Evolutionary conservation across 768 basidiomycete species (phyloP).

Genomic region (Phallus indusiatus): DNA sequence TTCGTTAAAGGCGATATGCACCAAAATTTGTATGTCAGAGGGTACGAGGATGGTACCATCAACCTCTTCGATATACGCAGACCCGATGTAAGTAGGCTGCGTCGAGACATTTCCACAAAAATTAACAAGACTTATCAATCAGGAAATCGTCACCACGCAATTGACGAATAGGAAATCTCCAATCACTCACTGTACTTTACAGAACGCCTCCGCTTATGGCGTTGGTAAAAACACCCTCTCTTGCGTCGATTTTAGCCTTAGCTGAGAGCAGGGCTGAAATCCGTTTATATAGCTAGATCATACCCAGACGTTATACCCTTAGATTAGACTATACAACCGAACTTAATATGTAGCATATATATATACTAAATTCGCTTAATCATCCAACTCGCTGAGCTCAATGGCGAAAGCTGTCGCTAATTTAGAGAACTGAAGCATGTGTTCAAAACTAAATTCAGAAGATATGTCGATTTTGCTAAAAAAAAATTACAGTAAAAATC

Average conservation of each 20-base stretch:
- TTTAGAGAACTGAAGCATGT: slow-evolving; percentile 83
- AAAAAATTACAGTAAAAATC: slow-evolving; percentile 9
- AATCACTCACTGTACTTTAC: neutral
- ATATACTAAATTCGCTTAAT: neutral
- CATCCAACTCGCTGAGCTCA: slow-evolving; percentile 48
- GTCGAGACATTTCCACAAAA: neutral
- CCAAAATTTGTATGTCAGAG: slow-evolving; percentile 12
- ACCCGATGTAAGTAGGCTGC: slow-evolving; percentile 27
- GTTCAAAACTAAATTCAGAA: slow-evolving; percentile 80
- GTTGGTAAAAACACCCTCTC: neutral
- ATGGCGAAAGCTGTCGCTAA: slow-evolving; percentile 71
- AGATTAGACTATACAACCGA: too few relatives aligned
- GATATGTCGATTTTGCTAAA: slow-evolving; percentile 75
- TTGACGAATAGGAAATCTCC: too few relatives aligned
- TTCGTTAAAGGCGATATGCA: too few relatives aligned
- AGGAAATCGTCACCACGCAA: too few relatives aligned
- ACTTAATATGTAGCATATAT: too few relatives aligned
- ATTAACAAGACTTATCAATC: too few relatives aligned
- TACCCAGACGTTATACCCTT: too few relatives aligned
- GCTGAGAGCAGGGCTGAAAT: too few relatives aligned
- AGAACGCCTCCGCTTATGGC: neutral
- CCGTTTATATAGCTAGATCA: too few relatives aligned
- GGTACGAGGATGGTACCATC: slow-evolving; percentile 35
- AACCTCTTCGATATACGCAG: slow-evolving; percentile 44
- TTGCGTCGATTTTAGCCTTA: neutral